phyloP scores from a whole-genome alignment of 2,329 filamentous ascomycete species.

The Chaetomium olivaceum region DNA sequence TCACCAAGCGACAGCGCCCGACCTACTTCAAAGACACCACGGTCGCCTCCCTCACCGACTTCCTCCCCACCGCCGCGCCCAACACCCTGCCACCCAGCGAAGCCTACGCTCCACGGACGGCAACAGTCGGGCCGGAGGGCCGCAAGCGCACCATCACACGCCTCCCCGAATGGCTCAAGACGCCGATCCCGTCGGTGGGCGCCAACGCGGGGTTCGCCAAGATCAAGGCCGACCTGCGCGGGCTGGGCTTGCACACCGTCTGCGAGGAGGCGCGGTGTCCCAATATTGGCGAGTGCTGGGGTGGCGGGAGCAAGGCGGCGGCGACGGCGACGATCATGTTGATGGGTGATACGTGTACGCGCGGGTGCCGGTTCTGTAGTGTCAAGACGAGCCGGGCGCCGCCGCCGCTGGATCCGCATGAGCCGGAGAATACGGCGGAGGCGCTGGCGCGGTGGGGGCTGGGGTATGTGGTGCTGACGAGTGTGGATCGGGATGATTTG shows the following conservation, averaged over 20 bases:
- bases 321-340: constrained; percentile 99
- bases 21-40: constrained; percentile 63
- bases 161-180: constrained; percentile 93
- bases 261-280: constrained; percentile 97
- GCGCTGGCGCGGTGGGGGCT: constrained; percentile 89
- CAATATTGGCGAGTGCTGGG: constrained; percentile 98
- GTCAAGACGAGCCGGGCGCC: constrained; percentile 84
- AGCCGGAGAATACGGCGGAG: constrained; percentile 95
- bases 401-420: constrained; percentile 84
- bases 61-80: constrained; percentile 49
- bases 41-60: constrained; percentile 60
- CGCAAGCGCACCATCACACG: constrained; percentile 68
- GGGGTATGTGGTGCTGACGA: constrained; percentile 93
- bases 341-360: constrained; percentile 97
- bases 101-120: constrained; percentile 62
- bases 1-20: constrained; percentile 40
- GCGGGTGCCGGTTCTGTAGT: constrained; percentile 94
- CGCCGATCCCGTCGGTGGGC: constrained; percentile 71
- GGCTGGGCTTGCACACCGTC: constrained; percentile 88
- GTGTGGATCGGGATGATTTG: constrained; percentile 90
- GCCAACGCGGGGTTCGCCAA: constrained; percentile 83
- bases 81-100: constrained; percentile 52
- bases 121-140: constrained; percentile 63
- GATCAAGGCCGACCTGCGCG: constrained; percentile 90
- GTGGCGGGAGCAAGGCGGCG: constrained; percentile 80